A percentile compares a stretch with the other conserved stretches of the same genome.
These are phyloP conservation scores for Benincasa hispida DNA, from an alignment of 306 rosid genomes.

Conservation along the genomic window DNA sequence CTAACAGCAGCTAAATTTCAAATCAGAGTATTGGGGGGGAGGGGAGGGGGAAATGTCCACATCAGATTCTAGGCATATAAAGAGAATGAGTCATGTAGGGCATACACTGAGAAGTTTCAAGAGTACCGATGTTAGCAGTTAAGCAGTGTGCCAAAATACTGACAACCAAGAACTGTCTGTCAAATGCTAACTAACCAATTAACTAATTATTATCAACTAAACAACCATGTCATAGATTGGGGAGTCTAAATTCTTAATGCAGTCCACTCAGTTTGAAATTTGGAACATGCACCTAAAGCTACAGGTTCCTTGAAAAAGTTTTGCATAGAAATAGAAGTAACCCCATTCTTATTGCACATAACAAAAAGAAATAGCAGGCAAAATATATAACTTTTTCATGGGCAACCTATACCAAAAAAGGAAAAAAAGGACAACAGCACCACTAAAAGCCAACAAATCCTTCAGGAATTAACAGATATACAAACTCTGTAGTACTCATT, in stretches of 20 bases:
- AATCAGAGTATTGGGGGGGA: neutral
- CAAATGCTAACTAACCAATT: neutral
- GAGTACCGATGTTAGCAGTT: neutral
- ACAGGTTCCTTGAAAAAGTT: neutral
- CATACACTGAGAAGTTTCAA: neutral
- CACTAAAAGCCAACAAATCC: neutral
- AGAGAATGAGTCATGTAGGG: neutral
- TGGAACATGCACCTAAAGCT: neutral
- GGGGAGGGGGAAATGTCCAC: neutral
- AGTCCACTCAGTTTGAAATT: neutral
- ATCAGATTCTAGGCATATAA: neutral
- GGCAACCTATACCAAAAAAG: neutral
- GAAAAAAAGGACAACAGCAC: neutral
- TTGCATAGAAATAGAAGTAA: neutral
- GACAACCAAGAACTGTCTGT: neutral
- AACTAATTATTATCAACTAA: neutral
- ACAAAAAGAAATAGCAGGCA: neutral
- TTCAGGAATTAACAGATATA: neutral
- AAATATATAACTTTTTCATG: neutral
- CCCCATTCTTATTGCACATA: neutral
- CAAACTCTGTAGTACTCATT: neutral
- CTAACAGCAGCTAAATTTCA: conserved; percentile 45
- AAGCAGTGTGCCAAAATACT: neutral
- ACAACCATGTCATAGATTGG: neutral
- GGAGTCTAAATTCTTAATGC: neutral